Evolutionary conservation across 805 yeast genomes (phyloP).

Genomic region (Saccharomycopsis selenospora): DNA sequence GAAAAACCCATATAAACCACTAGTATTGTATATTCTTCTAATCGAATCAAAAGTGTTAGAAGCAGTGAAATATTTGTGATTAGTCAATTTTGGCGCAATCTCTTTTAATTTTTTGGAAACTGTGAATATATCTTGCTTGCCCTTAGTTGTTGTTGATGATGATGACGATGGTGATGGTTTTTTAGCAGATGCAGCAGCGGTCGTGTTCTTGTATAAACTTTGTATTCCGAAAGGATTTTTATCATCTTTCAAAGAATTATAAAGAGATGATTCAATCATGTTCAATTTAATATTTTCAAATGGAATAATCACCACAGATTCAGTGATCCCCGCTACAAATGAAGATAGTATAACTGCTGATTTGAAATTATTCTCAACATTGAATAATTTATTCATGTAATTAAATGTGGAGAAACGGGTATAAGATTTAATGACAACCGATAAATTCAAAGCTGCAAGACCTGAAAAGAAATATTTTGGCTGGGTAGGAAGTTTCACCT

Average conservation of each 20-base stretch:
- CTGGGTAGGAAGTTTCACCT: slow-evolving; percentile 20
- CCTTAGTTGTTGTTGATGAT: slow-evolving; percentile 27
- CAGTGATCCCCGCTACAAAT: slow-evolving; percentile 71
- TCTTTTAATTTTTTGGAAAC: slow-evolving; percentile 27
- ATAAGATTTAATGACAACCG: slow-evolving; percentile 65
- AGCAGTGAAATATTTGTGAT: slow-evolving; percentile 37
- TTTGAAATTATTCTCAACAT: slow-evolving; percentile 54
- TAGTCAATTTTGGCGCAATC: slow-evolving; percentile 29
- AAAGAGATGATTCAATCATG: slow-evolving; percentile 62
- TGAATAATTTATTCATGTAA: slow-evolving; percentile 55
- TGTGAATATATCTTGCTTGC: slow-evolving; percentile 18
- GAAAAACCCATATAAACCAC: slow-evolving; percentile 71
- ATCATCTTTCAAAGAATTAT: slow-evolving; percentile 26
- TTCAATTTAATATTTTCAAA: slow-evolving; percentile 80
- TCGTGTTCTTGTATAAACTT: background rate
- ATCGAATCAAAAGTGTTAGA: slow-evolving; percentile 44
- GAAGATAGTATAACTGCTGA: slow-evolving; percentile 48
- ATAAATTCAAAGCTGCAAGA: slow-evolving; percentile 66
- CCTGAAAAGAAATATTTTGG: slow-evolving; percentile 45
- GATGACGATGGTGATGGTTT: slow-evolving; percentile 9
- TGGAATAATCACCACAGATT: slow-evolving; percentile 79
- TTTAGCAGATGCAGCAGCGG: background rate
- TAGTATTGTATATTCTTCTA: slow-evolving; percentile 58
- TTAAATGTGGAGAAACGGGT: slow-evolving; percentile 72
- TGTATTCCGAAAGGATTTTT: slow-evolving; percentile 24